These are phyloP conservation scores for Epichloe typhina DNA, from an alignment of 2,329 filamentous ascomycete species.

Conservation along the genomic window DNA sequence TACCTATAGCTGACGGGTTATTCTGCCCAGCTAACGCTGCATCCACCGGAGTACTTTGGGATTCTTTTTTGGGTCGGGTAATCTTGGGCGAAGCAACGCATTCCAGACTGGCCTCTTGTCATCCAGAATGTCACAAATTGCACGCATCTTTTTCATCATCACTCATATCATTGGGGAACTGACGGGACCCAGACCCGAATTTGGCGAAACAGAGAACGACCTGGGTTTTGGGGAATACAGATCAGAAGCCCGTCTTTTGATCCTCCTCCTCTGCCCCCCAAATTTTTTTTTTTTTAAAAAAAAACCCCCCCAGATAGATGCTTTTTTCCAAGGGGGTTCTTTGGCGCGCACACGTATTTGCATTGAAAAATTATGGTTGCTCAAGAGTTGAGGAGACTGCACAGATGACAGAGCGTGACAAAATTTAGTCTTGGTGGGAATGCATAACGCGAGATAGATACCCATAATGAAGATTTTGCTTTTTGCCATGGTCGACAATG, in stretches of 20 bases:
- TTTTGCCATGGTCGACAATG: not conserved
- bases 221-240: not conserved
- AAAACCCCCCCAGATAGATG: not conserved
- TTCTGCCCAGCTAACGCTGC: not conserved
- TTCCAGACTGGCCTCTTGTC: no score
- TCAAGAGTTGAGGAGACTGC: not conserved
- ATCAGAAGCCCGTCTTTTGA: no score
- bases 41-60: not conserved
- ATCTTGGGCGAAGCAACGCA: not conserved
- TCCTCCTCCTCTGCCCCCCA: not conserved
- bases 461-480: constrained; percentile 8
- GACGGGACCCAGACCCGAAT: not conserved
- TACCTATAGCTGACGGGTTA: not conserved
- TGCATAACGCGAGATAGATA: constrained; percentile 9
- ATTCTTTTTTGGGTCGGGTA: not conserved
- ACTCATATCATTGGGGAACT: not conserved
- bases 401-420: not conserved
- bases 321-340: not conserved
- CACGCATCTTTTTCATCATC: not conserved
- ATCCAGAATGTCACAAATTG: not conserved
- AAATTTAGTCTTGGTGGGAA: not conserved
- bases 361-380: not conserved
- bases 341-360: not conserved
- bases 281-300: not conserved
- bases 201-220: not conserved